These are phyloP conservation scores for Sarocladium brachiariae DNA, from an alignment of 2,329 filamentous ascomycete species.

Conservation along the genomic window DNA sequence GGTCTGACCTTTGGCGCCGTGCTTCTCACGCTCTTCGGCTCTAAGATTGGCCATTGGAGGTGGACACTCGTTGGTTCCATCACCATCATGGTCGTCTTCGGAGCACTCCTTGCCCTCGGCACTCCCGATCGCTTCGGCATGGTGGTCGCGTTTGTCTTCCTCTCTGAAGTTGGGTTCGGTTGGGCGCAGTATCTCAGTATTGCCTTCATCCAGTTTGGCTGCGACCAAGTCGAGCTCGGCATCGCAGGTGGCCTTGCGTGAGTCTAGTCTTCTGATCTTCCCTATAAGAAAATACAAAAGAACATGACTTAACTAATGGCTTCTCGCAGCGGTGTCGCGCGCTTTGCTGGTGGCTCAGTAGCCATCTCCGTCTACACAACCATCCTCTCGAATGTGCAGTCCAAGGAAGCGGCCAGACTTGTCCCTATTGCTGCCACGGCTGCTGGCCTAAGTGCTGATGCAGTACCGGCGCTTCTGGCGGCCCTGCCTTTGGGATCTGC, in stretches of 20 bases:
- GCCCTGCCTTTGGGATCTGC: constrained; percentile 20
- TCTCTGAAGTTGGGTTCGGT: constrained; percentile 37
- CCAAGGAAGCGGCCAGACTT: constrained; percentile 22
- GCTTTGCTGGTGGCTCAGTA: constrained; percentile 36
- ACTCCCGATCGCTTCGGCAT: constrained; percentile 36
- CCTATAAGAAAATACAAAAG: no score
- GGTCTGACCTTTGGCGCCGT: constrained; percentile 36
- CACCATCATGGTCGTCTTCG: constrained; percentile 40
- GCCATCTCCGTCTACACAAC: constrained; percentile 34
- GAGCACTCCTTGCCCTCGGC: constrained; percentile 34
- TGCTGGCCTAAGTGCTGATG: constrained; percentile 26
- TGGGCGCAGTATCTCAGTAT: constrained; percentile 41
- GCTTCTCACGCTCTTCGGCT: constrained; percentile 33
- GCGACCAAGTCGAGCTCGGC: constrained; percentile 40
- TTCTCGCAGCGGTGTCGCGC: constrained; percentile 27
- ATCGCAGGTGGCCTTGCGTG: constrained; percentile 46
- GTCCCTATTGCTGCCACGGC: constrained; percentile 27
- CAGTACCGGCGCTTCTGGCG: constrained; percentile 22
- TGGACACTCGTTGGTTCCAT: constrained; percentile 37
- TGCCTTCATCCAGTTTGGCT: constrained; percentile 41
- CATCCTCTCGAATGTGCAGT: constrained; percentile 30
- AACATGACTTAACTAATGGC: no score
- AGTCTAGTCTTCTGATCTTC: no score
- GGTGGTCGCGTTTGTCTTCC: constrained; percentile 40
- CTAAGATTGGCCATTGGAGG: constrained; percentile 36